phyloP scores from a whole-genome alignment of 202 grass and related monocot genomes.

The Schoenoplectus tabernaemontani region DNA sequence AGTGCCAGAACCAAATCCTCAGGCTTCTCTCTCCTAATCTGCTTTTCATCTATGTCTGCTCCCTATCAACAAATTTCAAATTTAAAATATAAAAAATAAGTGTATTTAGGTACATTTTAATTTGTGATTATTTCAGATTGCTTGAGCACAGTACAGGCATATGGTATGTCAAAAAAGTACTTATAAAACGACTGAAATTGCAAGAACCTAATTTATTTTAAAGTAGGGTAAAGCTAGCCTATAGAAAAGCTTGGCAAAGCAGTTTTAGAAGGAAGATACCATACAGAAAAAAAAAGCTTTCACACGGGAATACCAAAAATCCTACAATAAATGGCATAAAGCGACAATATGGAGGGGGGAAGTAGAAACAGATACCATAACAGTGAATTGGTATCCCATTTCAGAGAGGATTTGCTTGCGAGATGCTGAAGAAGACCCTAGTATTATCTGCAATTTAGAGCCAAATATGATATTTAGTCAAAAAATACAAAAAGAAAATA shows the following conservation, averaged over 20 bases:
- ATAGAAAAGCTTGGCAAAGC: no score
- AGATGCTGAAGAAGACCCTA: constrained; percentile 81
- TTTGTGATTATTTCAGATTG: neutral
- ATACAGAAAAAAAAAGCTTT: neutral
- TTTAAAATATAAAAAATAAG: neutral
- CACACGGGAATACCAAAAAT: neutral
- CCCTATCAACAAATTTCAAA: constrained; percentile 33
- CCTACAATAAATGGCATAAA: neutral
- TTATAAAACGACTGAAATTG: neutral
- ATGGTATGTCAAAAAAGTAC: neutral
- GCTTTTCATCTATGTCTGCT: constrained; percentile 85
- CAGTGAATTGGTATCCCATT: constrained; percentile 88
- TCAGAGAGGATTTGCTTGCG: constrained; percentile 84
- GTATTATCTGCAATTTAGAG: constrained; percentile 51
- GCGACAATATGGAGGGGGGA: neutral
- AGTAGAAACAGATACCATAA: constrained; percentile 33
- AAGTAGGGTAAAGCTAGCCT: no score
- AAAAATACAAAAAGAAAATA: neutral
- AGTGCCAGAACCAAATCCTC: constrained; percentile 76
- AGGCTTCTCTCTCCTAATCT: constrained; percentile 67
- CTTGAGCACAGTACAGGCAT: neutral
- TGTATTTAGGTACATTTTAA: neutral
- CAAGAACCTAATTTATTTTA: neutral
- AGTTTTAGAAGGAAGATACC: neutral
- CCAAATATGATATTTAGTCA: neutral